Conservation (phyloP, 163 green algal species). For the Scenedesmus sp. region DNA sequence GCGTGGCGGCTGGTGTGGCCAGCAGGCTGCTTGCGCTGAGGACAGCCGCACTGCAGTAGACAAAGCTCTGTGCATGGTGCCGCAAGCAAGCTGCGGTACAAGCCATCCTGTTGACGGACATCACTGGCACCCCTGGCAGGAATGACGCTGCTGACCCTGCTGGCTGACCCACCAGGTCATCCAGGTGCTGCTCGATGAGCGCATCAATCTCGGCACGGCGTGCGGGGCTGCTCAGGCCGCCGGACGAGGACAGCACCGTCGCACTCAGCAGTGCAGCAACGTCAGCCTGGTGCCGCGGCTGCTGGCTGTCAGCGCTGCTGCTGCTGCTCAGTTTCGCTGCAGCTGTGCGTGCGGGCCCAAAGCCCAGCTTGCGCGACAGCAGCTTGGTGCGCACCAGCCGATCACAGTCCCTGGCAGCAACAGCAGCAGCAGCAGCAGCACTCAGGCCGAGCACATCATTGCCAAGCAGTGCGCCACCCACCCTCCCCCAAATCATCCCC, state of each 20-base stretch:
- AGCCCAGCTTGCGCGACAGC: slow-evolving; percentile 48
- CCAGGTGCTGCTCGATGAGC: slow-evolving; percentile 26
- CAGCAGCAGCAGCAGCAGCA: slow-evolving; percentile 7
- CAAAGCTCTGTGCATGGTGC: no score
- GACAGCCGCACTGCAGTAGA: no score
- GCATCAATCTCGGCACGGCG: slow-evolving; percentile 12
- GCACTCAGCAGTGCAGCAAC: not conserved
- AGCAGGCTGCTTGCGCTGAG: no score
- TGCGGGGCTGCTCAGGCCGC: slow-evolving; percentile 23
- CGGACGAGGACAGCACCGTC: not conserved
- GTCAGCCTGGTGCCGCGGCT: not conserved
- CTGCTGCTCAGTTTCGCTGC: slow-evolving; percentile 26
- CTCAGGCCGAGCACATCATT: no score
- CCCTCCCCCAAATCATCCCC: no score
- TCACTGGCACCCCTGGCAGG: not conserved
- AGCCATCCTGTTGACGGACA: not conserved
- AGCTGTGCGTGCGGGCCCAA: slow-evolving; percentile 11
- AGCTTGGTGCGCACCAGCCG: slow-evolving; percentile 47
- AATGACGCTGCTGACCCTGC: not conserved
- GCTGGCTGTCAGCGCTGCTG: not conserved
- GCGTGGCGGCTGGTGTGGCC: no score
- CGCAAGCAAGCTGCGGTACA: no score
- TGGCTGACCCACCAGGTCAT: slow-evolving; percentile 25
- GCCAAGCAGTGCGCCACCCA: no score
- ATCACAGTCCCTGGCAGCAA: slow-evolving; percentile 19